Evolutionary conservation across 1,284 basidiomycete species (phyloP), one percentile per base, ranked within the genome.

Genomic region (Leccinum cinnamomeum): DNA sequence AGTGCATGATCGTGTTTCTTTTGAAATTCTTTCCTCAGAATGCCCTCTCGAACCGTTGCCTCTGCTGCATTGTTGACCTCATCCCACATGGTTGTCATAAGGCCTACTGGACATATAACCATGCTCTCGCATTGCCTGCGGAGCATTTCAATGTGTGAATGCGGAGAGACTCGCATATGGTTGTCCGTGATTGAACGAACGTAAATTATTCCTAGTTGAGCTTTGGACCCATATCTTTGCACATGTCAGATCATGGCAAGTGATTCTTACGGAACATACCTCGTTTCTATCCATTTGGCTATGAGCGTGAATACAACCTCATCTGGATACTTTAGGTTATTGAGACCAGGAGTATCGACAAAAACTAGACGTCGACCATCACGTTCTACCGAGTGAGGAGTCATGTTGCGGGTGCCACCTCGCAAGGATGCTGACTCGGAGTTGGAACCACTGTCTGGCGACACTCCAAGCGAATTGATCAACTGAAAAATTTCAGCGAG

Each of bases 51-150:
- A n/a, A 2, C 7, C 25, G 58, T 53, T 23, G 64, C 64, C 10
- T 62, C 56, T 5, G 16, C 35, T 41, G 0, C n/a, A 48, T 65
- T 39, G 23, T 8, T 10, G 41, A 62, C 41, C 12, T 65, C 11
- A 46, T 65, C 56, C 64, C 64, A 65, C 64, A 65, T 65, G 2
- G 64, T 65, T 6, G 64, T 65, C 28, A 65, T 48, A 1, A 65
- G 44, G 20, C 64, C 53, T 41, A 50, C 57, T 7, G 39, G 41
- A 48, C 48, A 37, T 18, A 64, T 28, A 20, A 12, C 14, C 2
- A 44, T 8, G 4, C 33, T 1, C 33, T 50, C 39, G 11, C 61
- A 64, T 7, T 50, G 48, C n/a, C 20, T 54, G 14, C 23, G 57
- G 37, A 64, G 35, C 50, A 39, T 57, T 18, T 57, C 11, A 8